Evolutionary conservation across 495 filamentous ascomycete species (phyloP), one percentile per base, ranked within the genome.

Genomic region (Xylaria acuta): DNA sequence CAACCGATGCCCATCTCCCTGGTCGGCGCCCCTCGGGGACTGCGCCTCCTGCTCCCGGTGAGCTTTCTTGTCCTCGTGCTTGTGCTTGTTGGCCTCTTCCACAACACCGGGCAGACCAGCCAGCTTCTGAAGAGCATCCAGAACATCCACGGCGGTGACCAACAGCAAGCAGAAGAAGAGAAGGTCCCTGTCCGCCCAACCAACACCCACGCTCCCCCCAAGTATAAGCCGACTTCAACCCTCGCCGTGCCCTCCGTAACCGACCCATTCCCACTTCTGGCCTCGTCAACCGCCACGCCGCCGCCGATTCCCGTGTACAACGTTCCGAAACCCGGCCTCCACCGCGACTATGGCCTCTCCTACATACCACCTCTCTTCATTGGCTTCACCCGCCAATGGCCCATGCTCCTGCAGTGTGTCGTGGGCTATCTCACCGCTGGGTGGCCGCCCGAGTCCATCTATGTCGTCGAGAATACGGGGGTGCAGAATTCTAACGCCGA

Each of bases 381-480:
- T 58, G 86, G 85, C 53, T 88, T 88, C 75, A 87, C 86, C 2
- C 77, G 85, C 47, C 87, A 88, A 70, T 86, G 84, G 84, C 80
- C 82, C 18, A 79, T 88, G 62, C 80, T 88, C 16, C 80, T 87
- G 70, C 86, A 88, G 72, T 79, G 82, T 6, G 84, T 88, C 12
- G 80, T 88, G 11, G 77, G 80, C 22, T 88, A 88, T 67, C 76
- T 88, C 34, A 81, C 84, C 0, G 84, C 86, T 5, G 87, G 87
- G 34, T 88, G 86, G 87, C 87, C 87, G 9, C 75, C 85, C 1
- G 77, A 80, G 51, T 84, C 88, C 40, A 88, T 89, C 70, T 86
- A 84, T 59, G 79, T 89, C 7, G 79, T 89, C 43, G 87, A 88
- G 69, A 89, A 89, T 67, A 88, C 86, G 0, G 87, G 87, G 7